phyloP scores from a whole-genome alignment of 768 basidiomycete species.

The Cantharellus cinnabarinus region DNA sequence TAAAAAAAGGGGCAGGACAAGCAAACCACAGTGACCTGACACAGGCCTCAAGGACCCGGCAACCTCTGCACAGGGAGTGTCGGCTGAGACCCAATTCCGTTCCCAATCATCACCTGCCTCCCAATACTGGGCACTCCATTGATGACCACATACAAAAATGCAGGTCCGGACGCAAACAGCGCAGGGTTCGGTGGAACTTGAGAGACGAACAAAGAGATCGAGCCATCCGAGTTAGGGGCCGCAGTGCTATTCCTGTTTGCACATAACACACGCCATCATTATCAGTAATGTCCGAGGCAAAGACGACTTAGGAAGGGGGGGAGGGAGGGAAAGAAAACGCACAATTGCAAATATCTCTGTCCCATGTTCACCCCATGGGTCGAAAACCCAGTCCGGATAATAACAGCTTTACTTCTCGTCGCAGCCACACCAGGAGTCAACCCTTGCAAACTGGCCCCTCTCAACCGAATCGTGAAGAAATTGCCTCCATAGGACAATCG shows the following conservation, averaged over 20 bases:
- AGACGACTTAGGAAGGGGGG: no score
- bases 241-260: slow-evolving; percentile 24
- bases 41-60: slow-evolving; percentile 5
- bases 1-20: no score
- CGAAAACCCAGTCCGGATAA: slow-evolving; percentile 54
- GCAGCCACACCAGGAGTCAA: slow-evolving; percentile 18
- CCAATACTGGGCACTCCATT: slow-evolving; percentile 71
- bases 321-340: not conserved
- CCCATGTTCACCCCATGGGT: slow-evolving; percentile 73
- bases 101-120: slow-evolving; percentile 55
- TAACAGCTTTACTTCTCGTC: slow-evolving; percentile 30
- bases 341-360: slow-evolving; percentile 48
- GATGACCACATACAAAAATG: slow-evolving; percentile 59
- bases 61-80: not conserved
- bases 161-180: slow-evolving; percentile 76
- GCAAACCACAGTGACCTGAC: not conserved
- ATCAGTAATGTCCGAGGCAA: not conserved
- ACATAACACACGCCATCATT: slow-evolving; percentile 9
- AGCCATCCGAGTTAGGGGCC: slow-evolving; percentile 33
- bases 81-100: slow-evolving; percentile 23
- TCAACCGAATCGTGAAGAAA: slow-evolving; percentile 45
- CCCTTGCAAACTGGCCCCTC: slow-evolving; percentile 29
- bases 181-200: slow-evolving; percentile 68
- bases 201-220: slow-evolving; percentile 40
- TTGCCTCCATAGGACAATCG: slow-evolving; percentile 56